Conservation (phyloP, 768 basidiomycete species). For the Agaricus subrufescens region DNA sequence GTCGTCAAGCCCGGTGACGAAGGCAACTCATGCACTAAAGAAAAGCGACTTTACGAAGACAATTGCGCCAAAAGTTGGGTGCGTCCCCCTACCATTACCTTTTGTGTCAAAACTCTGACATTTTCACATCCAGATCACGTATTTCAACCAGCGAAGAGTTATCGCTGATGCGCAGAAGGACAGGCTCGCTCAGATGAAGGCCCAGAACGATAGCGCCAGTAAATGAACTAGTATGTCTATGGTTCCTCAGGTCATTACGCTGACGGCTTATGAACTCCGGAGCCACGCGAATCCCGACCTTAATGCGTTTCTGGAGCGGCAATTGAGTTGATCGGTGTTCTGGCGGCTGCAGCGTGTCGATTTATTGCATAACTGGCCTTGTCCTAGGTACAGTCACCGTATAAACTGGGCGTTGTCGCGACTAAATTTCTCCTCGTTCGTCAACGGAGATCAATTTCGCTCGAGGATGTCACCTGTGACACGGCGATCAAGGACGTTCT, state of each 20-base stretch:
- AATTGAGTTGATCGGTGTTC: too few relatives aligned
- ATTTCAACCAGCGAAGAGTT: slow-evolving; percentile 89
- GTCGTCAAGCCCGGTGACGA: slow-evolving; percentile 72
- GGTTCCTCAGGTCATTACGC: background rate
- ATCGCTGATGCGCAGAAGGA: slow-evolving; percentile 78
- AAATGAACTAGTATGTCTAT: slow-evolving; percentile 14
- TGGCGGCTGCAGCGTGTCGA: too few relatives aligned
- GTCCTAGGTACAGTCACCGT: too few relatives aligned
- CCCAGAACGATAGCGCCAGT: slow-evolving; percentile 28
- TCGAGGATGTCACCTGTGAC: too few relatives aligned
- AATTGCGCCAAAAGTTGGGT: slow-evolving; percentile 92
- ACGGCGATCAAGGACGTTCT: too few relatives aligned
- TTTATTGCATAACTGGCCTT: too few relatives aligned
- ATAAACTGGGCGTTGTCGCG: too few relatives aligned
- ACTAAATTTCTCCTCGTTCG: too few relatives aligned
- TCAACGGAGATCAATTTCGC: too few relatives aligned
- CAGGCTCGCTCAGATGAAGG: slow-evolving; percentile 46
- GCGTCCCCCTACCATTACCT: slow-evolving; percentile 21
- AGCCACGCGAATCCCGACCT: background rate
- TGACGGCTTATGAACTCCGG: background rate
- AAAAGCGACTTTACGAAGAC: slow-evolving; percentile 58
- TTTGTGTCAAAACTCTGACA: background rate
- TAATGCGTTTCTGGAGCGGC: too few relatives aligned
- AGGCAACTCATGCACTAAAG: slow-evolving; percentile 54
- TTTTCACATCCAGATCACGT: slow-evolving; percentile 63